Percentiles rank a stretch among this genome's conserved stretches.
These are phyloP conservation scores for Kodamaea derodonti DNA, from an alignment of 1,139 yeast species.

Conservation along the genomic window DNA sequence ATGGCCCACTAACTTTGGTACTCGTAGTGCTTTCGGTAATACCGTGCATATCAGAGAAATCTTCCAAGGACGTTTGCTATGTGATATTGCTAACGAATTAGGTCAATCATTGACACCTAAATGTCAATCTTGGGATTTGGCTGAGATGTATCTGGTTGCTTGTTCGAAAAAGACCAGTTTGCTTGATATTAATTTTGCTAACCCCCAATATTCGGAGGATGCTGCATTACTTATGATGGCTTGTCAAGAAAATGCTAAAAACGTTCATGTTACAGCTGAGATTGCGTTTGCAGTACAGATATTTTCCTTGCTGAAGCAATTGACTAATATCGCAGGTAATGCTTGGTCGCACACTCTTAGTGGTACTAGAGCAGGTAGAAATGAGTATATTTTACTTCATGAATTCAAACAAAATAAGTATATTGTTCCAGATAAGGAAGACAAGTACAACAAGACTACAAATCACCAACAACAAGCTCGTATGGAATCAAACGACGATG, in stretches of 20 bases:
- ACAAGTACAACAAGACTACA: constrained; percentile 43
- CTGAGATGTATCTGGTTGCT: constrained; percentile 84
- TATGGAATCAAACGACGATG: constrained; percentile 42
- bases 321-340: constrained; percentile 93
- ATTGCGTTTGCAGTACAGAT: constrained; percentile 82
- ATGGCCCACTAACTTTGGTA: constrained; percentile 74
- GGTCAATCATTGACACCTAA: constrained; percentile 89
- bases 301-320: constrained; percentile 81
- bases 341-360: constrained; percentile 95
- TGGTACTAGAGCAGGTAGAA: constrained; percentile 96
- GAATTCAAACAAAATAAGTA: constrained; percentile 81
- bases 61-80: constrained; percentile 79
- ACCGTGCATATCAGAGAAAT: constrained; percentile 61
- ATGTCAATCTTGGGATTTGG: constrained; percentile 94
- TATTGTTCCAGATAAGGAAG: constrained; percentile 86
- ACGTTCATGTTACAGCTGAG: constrained; percentile 71
- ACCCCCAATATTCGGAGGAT: constrained; percentile 64
- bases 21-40: constrained; percentile 40
- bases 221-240: constrained; percentile 66
- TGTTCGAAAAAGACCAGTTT: constrained; percentile 59
- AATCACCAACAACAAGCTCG: constrained; percentile 36
- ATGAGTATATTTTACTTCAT: constrained; percentile 88
- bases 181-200: constrained; percentile 70
- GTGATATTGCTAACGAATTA: constrained; percentile 93
- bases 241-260: constrained; percentile 62